Evolutionary conservation across 768 basidiomycete species (phyloP), one percentile per base, ranked within the genome.

Genomic region (button mushroom (Agaricus bisporus)): DNA sequence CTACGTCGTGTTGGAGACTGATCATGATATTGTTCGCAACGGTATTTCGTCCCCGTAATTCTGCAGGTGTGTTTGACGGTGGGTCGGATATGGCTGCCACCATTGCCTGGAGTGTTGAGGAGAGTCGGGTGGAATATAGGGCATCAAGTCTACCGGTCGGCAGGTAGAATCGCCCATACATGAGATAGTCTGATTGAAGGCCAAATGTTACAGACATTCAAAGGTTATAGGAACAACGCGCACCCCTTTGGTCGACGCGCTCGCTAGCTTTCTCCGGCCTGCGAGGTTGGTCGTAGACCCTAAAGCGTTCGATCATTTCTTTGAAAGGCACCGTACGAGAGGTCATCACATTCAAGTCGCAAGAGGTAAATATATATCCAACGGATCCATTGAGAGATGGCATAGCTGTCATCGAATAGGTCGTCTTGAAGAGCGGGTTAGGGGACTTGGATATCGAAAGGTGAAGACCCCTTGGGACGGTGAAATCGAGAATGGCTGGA

Each of bases 351-450:
- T 86, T 76, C 48, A 97, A 72, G 56, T 88, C 81, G 62, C 89
- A 92, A 8, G 92, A 92, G 0, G 88, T 90, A 66, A 95, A 95
- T 54, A 97, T 89, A 64, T 97, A 98, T 43, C 91, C 91, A 38
- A 98, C 77, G 1, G 91, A 92, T 22, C 95, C 95, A 59, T 92
- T 91, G 58, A 98, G 75, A 7, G 91, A 91, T 1, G 94, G 93
- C 73, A 98, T 80, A 9, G 93, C 91, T 54, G 90, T 93, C 78
- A 97, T 88, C 5, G 91, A 85, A 68, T 95, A 94, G 1, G 90
- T 90, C 1, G 91, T 94, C 68, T 82, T 89, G 72, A 97, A 95
- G 42, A 90, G 68, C 0, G 85, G 73, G 67, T 95, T 95, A 3
- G 95, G 94, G 5, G 91, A 85, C 62, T 97, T 95, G 49, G 84